A percentile compares a stretch with the other conserved stretches of the same genome.
Evolutionary conservation across 163 green algal species (phyloP).

Genomic region (Prototheca wickerhamii): DNA sequence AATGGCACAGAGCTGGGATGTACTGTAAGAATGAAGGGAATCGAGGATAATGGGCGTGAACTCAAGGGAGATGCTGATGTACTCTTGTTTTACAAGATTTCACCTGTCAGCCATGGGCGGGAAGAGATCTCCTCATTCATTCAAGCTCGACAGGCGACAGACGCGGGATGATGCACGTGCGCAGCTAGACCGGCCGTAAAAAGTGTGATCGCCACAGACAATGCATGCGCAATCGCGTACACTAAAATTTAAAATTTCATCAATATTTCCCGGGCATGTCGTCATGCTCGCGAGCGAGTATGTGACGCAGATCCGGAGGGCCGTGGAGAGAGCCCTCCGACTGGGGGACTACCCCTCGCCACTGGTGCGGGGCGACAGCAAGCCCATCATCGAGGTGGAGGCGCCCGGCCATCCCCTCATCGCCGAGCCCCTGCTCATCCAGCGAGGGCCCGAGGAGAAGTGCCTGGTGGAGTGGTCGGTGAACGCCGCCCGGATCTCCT

Average conservation of each 20-base stretch:
- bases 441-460: constrained; percentile 34
- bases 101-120: too few species aligned
- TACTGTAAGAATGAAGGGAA: too few species aligned
- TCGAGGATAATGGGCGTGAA: too few species aligned
- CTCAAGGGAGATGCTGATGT: too few species aligned
- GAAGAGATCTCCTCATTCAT: too few species aligned
- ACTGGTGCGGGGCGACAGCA: constrained; percentile 57
- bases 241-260: too few species aligned
- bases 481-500: constrained; percentile 50
- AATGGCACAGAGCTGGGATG: background rate
- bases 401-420: constrained; percentile 14
- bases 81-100: too few species aligned
- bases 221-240: too few species aligned
- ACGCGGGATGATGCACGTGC: too few species aligned
- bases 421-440: constrained; percentile 36
- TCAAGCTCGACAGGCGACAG: too few species aligned
- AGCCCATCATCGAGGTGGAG: constrained; percentile 56
- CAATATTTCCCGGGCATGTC: background rate
- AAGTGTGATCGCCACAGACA: too few species aligned
- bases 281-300: constrained; percentile 13
- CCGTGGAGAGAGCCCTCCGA: constrained; percentile 31
- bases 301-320: constrained; percentile 15
- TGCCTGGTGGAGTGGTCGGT: constrained; percentile 61
- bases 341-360: constrained; percentile 50
- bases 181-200: too few species aligned